A percentile compares a stretch with the other conserved stretches of the same genome.
phyloP scores from a whole-genome alignment of 768 basidiomycete species.

The Leccinum boreale region DNA sequence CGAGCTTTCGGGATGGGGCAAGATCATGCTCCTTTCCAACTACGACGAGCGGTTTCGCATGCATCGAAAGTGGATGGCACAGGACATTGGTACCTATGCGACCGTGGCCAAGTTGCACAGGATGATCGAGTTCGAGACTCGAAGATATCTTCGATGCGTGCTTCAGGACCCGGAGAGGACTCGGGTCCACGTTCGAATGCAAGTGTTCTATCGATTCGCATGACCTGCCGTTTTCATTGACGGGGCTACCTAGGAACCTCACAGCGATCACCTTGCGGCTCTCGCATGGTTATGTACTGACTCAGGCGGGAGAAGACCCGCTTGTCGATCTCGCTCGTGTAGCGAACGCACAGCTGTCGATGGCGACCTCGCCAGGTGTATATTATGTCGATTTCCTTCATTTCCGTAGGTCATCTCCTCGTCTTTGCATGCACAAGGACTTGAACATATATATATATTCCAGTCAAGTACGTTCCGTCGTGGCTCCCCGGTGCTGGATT shows the following conservation, averaged over 20 bases:
- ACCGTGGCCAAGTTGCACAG: conserved; percentile 9
- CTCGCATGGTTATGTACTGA: conserved; percentile 40
- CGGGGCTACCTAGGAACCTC: not conserved
- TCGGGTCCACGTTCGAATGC: not conserved
- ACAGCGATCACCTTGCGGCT: conserved; percentile 33
- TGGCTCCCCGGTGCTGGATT: conserved; percentile 23
- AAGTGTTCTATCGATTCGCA: no score
- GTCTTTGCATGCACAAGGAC: not conserved
- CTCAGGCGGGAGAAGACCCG: conserved; percentile 35
- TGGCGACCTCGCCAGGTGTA: not conserved
- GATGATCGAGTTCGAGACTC: conserved; percentile 19
- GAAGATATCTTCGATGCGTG: conserved; percentile 5
- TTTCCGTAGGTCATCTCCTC: conserved; percentile 5
- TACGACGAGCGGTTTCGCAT: conserved; percentile 13
- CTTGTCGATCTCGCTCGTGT: conserved; percentile 30
- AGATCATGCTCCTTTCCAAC: conserved; percentile 17
- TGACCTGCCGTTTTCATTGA: not conserved
- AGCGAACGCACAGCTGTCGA: conserved; percentile 23
- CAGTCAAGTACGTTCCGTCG: conserved; percentile 25
- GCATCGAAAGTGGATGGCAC: conserved; percentile 19
- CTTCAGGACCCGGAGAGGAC: conserved; percentile 2
- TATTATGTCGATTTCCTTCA: conserved; percentile 19
- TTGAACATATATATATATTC: not conserved
- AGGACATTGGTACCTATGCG: conserved; percentile 10
- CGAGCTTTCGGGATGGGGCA: conserved; percentile 19